These are phyloP conservation scores for Ascoidea asiatica DNA, from an alignment of 805 yeast genomes.

Conservation along the genomic window DNA sequence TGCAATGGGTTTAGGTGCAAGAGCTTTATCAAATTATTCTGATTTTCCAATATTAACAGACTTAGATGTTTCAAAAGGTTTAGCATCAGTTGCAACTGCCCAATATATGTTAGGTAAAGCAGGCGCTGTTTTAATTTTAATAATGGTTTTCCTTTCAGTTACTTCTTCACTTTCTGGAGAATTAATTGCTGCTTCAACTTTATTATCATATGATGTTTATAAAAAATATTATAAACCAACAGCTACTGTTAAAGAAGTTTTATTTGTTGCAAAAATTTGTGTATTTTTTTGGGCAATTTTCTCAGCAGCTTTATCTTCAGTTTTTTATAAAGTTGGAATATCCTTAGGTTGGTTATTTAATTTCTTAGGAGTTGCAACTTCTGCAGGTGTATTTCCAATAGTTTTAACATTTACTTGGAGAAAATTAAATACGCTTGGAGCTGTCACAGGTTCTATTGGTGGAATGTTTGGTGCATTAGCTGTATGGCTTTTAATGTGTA, in stretches of 20 bases:
- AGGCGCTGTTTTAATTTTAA: conserved; percentile 26
- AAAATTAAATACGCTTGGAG: conserved; percentile 22
- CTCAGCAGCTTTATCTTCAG: conserved; percentile 24
- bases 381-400: conserved; percentile 27
- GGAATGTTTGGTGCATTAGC: conserved; percentile 23
- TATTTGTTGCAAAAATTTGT: conserved; percentile 26
- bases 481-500: conserved; percentile 25
- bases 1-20: conserved; percentile 24
- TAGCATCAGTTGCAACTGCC: conserved; percentile 28
- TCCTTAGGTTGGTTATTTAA: conserved; percentile 25
- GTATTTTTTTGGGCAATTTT: conserved; percentile 27
- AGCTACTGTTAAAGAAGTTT: conserved; percentile 28
- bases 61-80: conserved; percentile 23
- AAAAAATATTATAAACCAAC: conserved; percentile 27
- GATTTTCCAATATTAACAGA: conserved; percentile 24
- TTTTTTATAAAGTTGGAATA: conserved; percentile 22
- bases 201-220: conserved; percentile 32
- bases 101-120: conserved; percentile 26
- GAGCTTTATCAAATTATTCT: conserved; percentile 19
- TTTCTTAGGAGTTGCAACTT: conserved; percentile 27
- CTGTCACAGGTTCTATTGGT: conserved; percentile 23
- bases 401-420: conserved; percentile 25
- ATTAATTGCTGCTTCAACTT: conserved; percentile 25
- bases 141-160: conserved; percentile 29
- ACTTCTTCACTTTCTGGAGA: conserved; percentile 29